These are phyloP conservation scores for Coprinopsis marcescibilis DNA, from an alignment of 768 basidiomycete genomes.

Conservation along the genomic window DNA sequence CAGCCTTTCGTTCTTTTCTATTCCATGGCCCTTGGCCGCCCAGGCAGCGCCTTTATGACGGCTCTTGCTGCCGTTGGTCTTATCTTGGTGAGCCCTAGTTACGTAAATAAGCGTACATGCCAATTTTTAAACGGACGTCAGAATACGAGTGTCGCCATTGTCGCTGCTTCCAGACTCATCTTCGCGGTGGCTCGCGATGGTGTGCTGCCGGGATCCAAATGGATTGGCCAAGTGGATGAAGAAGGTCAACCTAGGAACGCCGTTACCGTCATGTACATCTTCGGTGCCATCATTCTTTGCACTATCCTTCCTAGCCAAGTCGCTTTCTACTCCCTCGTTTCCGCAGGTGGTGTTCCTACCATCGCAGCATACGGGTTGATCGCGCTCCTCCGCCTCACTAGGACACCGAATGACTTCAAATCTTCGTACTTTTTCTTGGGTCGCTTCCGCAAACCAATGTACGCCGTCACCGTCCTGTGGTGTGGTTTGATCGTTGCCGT, in stretches of 20 bases:
- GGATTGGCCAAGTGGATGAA: slow-evolving; percentile 73
- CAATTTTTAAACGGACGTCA: slow-evolving; percentile 25
- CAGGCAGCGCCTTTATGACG: slow-evolving; percentile 83
- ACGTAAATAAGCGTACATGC: background rate
- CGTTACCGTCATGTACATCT: slow-evolving; percentile 80
- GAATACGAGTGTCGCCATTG: slow-evolving; percentile 85
- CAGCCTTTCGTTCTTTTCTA: slow-evolving; percentile 92
- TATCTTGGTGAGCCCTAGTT: slow-evolving; percentile 53
- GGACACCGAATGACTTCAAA: slow-evolving; percentile 73
- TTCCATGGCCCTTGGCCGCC: slow-evolving; percentile 74
- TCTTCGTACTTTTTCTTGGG: slow-evolving; percentile 72
- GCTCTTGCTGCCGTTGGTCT: slow-evolving; percentile 78
- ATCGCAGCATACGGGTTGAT: slow-evolving; percentile 88
- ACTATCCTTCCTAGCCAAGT: slow-evolving; percentile 87
- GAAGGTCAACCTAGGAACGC: slow-evolving; percentile 78
- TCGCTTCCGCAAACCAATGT: slow-evolving; percentile 59
- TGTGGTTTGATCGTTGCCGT: slow-evolving; percentile 77
- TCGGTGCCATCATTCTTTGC: slow-evolving; percentile 72
- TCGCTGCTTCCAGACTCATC: slow-evolving; percentile 82
- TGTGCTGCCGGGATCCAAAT: slow-evolving; percentile 74
- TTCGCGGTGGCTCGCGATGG: slow-evolving; percentile 95
- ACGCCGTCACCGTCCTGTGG: slow-evolving; percentile 61
- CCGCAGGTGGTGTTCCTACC: slow-evolving; percentile 80
- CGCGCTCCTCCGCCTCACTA: slow-evolving; percentile 64
- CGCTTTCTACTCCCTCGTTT: slow-evolving; percentile 87